These are phyloP conservation scores for Psidium friedrichsthalianum DNA, from an alignment of 345 rosid species.

Conservation along the genomic window DNA sequence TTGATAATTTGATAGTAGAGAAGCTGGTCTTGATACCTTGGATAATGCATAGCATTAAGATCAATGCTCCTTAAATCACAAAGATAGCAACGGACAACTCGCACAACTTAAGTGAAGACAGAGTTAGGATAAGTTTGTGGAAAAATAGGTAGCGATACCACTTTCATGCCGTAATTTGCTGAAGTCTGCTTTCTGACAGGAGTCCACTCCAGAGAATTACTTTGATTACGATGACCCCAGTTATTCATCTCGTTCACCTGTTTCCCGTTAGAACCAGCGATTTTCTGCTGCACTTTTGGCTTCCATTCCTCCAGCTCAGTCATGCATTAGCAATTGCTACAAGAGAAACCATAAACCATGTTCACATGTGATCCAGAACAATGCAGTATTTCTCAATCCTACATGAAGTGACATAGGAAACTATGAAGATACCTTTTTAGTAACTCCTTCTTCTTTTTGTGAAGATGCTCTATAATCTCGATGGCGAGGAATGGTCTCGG, in stretches of 20 bases:
- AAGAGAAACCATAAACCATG: conserved; percentile 11
- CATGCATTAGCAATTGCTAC: conserved; percentile 62
- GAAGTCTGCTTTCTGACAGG: conserved; percentile 30
- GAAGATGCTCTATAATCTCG: conserved; percentile 53
- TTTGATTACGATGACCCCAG: conserved; percentile 18
- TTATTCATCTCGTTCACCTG: conserved; percentile 24
- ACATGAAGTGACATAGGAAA: neutral
- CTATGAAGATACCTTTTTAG: conserved; percentile 40
- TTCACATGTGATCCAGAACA: neutral
- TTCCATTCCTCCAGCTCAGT: conserved; percentile 75
- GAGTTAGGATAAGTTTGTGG: neutral
- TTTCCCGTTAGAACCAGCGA: conserved; percentile 42
- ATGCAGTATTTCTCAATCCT: conserved; percentile 6
- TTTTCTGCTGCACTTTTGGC: conserved; percentile 62
- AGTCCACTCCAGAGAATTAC: conserved; percentile 34
- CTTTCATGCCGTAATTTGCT: conserved; percentile 21
- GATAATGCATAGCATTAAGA: neutral
- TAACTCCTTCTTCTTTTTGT: conserved; percentile 36
- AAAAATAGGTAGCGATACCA: conserved; percentile 25
- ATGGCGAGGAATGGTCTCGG: conserved; percentile 90
- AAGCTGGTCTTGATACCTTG: conserved; percentile 42
- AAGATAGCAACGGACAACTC: neutral
- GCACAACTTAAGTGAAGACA: neutral
- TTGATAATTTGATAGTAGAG: conserved; percentile 25
- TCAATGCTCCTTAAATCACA: neutral